phyloP scores from a whole-genome alignment of 2,329 filamentous ascomycete species.

The Raffaelea albimanens region DNA sequence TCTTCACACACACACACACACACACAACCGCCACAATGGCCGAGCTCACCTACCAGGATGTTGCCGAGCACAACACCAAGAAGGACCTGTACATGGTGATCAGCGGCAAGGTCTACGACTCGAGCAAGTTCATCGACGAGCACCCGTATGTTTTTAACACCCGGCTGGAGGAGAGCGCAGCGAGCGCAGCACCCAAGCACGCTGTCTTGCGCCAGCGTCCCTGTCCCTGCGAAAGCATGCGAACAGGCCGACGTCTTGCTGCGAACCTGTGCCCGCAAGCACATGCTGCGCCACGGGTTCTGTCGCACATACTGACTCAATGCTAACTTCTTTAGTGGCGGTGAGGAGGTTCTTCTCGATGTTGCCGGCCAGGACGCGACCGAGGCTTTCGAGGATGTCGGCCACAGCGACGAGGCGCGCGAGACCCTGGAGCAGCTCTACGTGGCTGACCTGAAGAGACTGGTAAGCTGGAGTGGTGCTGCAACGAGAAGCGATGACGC shows the following conservation, averaged over 20 bases:
- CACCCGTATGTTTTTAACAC: slow-evolving; percentile 81
- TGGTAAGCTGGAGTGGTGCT: no score
- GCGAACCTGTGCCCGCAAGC: not conserved
- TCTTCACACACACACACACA: not conserved
- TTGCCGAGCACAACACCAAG: slow-evolving; percentile 81
- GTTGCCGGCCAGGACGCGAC: slow-evolving; percentile 93
- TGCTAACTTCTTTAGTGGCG: slow-evolving; percentile 56
- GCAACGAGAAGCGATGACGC: no score
- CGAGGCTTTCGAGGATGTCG: slow-evolving; percentile 98
- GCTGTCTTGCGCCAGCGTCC: no score
- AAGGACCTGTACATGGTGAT: slow-evolving; percentile 88
- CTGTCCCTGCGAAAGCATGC: no score
- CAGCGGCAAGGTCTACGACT: slow-evolving; percentile 94
- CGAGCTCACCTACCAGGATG: slow-evolving; percentile 68
- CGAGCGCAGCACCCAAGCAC: no score
- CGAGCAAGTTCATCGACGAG: slow-evolving; percentile 86
- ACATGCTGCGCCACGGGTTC: not conserved
- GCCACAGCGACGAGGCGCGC: slow-evolving; percentile 95
- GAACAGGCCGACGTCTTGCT: no score
- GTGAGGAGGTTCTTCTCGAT: slow-evolving; percentile 95
- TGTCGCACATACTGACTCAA: not conserved
- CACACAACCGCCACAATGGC: slow-evolving; percentile 23
- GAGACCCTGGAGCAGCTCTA: slow-evolving; percentile 77
- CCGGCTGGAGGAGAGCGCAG: no score
- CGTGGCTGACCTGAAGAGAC: slow-evolving; percentile 70